phyloP scores from a whole-genome alignment of 805 yeast species.

The Candida sanyiensis region DNA sequence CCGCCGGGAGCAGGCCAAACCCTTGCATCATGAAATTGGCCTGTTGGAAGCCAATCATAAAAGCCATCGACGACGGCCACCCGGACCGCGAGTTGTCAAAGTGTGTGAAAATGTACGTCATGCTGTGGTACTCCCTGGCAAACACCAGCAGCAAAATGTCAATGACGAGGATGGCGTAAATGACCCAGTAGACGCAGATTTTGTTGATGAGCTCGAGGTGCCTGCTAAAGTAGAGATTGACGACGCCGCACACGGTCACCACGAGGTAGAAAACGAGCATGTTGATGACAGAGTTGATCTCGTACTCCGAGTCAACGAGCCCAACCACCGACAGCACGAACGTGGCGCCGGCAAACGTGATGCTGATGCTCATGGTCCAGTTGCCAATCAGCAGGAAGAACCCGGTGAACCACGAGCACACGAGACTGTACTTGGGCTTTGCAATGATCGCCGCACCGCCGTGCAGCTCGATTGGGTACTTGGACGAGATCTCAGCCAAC shows the following conservation, averaged over 20 bases:
- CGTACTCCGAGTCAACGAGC: conserved; percentile 51
- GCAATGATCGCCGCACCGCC: conserved; percentile 73
- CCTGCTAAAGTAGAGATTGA: conserved; percentile 56
- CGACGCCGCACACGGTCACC: conserved; percentile 53
- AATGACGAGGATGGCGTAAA: conserved; percentile 62
- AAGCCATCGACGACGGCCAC: conserved; percentile 67
- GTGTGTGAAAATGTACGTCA: conserved; percentile 53
- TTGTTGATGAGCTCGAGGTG: conserved; percentile 59
- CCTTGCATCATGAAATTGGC: conserved; percentile 78
- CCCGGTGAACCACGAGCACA: conserved; percentile 73
- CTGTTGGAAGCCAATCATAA: conserved; percentile 71
- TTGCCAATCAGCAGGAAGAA: conserved; percentile 71
- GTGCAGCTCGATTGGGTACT: conserved; percentile 72
- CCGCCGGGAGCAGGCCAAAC: conserved; percentile 73
- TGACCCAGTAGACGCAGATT: conserved; percentile 69
- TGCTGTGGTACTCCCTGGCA: conserved; percentile 52
- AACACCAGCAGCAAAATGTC: conserved; percentile 55
- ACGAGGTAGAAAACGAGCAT: conserved; percentile 51
- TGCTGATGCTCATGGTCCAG: conserved; percentile 71
- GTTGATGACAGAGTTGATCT: conserved; percentile 50
- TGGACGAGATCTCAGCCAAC: conserved; percentile 70
- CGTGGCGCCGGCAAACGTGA: conserved; percentile 72
- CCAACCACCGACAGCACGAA: conserved; percentile 64
- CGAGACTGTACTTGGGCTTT: conserved; percentile 46
- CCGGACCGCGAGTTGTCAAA: conserved; percentile 73